phyloP scores from a whole-genome alignment of 2,329 filamentous ascomycete species.

The Podosphaera aphanis region DNA sequence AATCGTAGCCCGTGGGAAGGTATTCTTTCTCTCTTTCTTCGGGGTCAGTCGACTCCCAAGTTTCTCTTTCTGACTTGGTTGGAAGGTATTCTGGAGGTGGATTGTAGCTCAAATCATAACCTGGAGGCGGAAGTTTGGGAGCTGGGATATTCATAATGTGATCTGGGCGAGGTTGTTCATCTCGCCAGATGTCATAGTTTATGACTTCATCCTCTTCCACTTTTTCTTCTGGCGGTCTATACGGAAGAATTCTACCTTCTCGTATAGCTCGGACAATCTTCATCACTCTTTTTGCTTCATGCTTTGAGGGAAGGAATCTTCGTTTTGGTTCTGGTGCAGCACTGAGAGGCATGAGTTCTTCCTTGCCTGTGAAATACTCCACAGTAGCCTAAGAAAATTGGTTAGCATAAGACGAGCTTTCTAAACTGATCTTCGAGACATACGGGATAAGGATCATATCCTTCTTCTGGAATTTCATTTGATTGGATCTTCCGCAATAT shows the following conservation, averaged over 20 bases:
- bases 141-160: constrained; percentile 89
- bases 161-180: constrained; percentile 60
- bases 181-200: constrained; percentile 73
- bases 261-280: constrained; percentile 91
- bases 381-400: constrained; percentile 40
- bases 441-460: constrained; percentile 78
- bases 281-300: constrained; percentile 89
- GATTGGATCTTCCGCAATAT: constrained; percentile 71
- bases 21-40: constrained; percentile 84
- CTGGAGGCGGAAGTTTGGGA: constrained; percentile 77
- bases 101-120: constrained; percentile 91
- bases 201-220: constrained; percentile 49
- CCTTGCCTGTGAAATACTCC: constrained; percentile 77
- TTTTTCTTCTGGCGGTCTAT: constrained; percentile 50
- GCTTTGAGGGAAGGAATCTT: constrained; percentile 85
- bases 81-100: constrained; percentile 87
- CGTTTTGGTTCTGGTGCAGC: constrained; percentile 89
- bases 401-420: constrained; percentile 7
- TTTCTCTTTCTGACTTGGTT: constrained; percentile 56
- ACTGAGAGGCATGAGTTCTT: constrained; percentile 85
- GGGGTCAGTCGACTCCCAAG: constrained; percentile 67
- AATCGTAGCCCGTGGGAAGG: constrained; percentile 57
- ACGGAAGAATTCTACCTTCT: constrained; percentile 81
- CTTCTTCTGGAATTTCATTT: constrained; percentile 68
- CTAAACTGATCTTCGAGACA: constrained; percentile 11